Percentiles rank a stretch among this genome's conserved stretches.
Evolutionary conservation across 306 rosid genomes (phyloP).

Genomic region (Chamaecrista fasciculata): DNA sequence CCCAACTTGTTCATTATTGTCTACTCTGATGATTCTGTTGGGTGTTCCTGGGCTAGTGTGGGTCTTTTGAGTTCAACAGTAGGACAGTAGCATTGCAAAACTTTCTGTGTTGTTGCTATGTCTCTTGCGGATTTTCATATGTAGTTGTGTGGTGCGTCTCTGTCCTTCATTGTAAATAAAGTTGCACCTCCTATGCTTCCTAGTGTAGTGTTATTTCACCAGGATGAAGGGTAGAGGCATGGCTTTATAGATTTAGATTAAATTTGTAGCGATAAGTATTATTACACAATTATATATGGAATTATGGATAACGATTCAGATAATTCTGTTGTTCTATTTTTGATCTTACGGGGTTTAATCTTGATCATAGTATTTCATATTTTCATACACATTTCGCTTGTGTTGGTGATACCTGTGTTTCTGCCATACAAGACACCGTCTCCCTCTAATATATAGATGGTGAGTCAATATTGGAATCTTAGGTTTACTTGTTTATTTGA

Average conservation of each 20-base stretch:
- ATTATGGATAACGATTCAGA: too few species aligned
- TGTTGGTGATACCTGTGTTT: too few species aligned
- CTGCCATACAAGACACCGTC: too few species aligned
- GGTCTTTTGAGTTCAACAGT: constrained; percentile 27
- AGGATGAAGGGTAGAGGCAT: constrained; percentile 2
- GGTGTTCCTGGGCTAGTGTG: constrained; percentile 20
- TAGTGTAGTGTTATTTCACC: constrained; percentile 1
- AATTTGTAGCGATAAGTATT: too few species aligned
- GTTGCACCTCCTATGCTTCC: background rate
- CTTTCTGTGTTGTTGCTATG: constrained; percentile 8
- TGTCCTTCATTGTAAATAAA: constrained; percentile 31
- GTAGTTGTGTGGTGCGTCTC: constrained; percentile 10
- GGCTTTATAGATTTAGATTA: background rate
- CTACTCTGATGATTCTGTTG: constrained; percentile 21
- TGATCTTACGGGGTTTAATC: too few species aligned
- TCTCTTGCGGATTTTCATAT: background rate
- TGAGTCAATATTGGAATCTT: too few species aligned
- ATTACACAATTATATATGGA: too few species aligned
- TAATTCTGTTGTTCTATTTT: too few species aligned
- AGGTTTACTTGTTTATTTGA: too few species aligned
- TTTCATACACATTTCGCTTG: too few species aligned
- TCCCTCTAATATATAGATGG: too few species aligned
- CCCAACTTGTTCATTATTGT: background rate
- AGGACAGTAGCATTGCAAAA: constrained; percentile 1
- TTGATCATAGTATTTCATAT: too few species aligned